Conservation (phyloP, 2,329 filamentous ascomycete species). For the Fusarium goolgardi region DNA sequence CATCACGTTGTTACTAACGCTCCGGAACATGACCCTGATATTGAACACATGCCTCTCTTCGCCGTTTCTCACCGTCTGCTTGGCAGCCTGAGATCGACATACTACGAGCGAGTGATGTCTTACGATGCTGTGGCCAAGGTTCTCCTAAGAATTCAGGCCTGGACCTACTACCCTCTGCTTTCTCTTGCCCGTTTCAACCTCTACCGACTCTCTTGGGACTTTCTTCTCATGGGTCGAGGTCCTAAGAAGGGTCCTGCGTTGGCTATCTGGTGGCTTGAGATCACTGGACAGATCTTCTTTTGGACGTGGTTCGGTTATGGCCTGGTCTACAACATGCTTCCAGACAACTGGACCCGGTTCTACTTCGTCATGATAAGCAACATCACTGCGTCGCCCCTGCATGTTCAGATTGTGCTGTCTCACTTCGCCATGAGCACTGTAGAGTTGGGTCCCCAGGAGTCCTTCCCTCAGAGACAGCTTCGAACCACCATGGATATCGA, state of each 20-base stretch:
- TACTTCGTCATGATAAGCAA: slow-evolving; percentile 84
- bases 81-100: slow-evolving; percentile 77
- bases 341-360: slow-evolving; percentile 75
- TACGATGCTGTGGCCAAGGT: slow-evolving; percentile 81
- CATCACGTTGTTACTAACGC: slow-evolving; percentile 97
- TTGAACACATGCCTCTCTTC: slow-evolving; percentile 90
- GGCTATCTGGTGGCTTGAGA: slow-evolving; percentile 87
- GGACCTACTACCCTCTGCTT: slow-evolving; percentile 85
- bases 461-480: slow-evolving; percentile 90
- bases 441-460: slow-evolving; percentile 84
- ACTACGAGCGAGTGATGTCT: slow-evolving; percentile 83
- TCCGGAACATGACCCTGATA: slow-evolving; percentile 95
- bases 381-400: slow-evolving; percentile 81
- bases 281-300: slow-evolving; percentile 81
- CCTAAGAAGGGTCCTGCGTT: slow-evolving; percentile 80
- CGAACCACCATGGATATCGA: slow-evolving; percentile 95
- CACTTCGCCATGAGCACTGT: slow-evolving; percentile 95
- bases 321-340: slow-evolving; percentile 79
- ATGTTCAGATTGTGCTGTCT: slow-evolving; percentile 90
- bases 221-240: slow-evolving; percentile 75
- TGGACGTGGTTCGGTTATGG: slow-evolving; percentile 89
- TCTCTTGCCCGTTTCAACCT: slow-evolving; percentile 88
- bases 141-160: slow-evolving; percentile 79
- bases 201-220: slow-evolving; percentile 83
- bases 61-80: slow-evolving; percentile 87